Conservation (phyloP, 2,329 filamentous ascomycete species). For the Clonostachys solani region DNA sequence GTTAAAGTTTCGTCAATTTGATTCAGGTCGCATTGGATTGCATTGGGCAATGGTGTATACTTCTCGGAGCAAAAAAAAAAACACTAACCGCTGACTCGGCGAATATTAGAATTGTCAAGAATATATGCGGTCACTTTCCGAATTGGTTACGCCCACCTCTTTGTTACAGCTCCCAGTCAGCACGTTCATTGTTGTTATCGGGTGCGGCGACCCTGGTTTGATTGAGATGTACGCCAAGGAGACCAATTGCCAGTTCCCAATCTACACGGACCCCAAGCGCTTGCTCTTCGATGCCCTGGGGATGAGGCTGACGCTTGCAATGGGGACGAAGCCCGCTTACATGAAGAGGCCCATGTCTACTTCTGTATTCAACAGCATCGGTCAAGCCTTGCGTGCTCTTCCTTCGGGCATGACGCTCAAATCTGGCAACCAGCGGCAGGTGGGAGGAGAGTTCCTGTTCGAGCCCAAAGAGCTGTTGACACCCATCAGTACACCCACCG, state of each 20-base stretch:
- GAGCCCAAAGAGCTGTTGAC: slow-evolving; percentile 45
- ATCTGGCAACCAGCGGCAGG: slow-evolving; percentile 63
- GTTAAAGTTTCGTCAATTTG: slow-evolving; percentile 20
- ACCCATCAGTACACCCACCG: slow-evolving; percentile 37
- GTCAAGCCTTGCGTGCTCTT: slow-evolving; percentile 56
- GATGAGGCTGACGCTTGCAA: slow-evolving; percentile 60
- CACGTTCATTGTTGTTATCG: slow-evolving; percentile 66
- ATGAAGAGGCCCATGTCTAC: slow-evolving; percentile 50
- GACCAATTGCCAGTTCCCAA: slow-evolving; percentile 65
- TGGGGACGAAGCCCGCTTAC: slow-evolving; percentile 61
- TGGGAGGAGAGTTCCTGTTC: slow-evolving; percentile 78
- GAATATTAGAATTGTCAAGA: slow-evolving; percentile 67
- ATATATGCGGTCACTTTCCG: slow-evolving; percentile 60
- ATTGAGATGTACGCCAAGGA: slow-evolving; percentile 62
- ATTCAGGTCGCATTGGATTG: slow-evolving; percentile 1
- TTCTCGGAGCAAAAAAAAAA: too few relatives aligned
- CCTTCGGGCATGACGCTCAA: slow-evolving; percentile 54
- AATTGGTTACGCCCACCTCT: slow-evolving; percentile 46
- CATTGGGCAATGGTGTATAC: not conserved
- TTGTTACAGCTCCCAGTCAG: slow-evolving; percentile 46
- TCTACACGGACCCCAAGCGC: slow-evolving; percentile 71
- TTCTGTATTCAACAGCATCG: slow-evolving; percentile 44
- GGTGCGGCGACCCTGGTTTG: slow-evolving; percentile 65
- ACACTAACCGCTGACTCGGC: not conserved
- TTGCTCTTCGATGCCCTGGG: slow-evolving; percentile 63